These are phyloP conservation scores for Fusarium sp. DNA, from an alignment of 2,329 filamentous ascomycete species.

Conservation along the genomic window DNA sequence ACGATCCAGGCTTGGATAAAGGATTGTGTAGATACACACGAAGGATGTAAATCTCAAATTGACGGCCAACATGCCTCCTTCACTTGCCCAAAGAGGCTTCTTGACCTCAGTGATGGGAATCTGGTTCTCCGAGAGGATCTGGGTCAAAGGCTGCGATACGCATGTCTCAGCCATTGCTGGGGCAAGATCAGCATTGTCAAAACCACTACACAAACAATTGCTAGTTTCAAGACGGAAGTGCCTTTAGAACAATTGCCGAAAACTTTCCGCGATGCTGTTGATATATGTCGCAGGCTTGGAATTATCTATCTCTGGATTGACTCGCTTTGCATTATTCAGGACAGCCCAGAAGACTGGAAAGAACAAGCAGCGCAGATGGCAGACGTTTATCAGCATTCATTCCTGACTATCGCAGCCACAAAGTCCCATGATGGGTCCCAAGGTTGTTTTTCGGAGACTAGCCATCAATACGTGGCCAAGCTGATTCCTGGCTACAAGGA, in stretches of 20 bases:
- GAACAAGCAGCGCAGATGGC: background rate
- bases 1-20: background rate
- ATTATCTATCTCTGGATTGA: background rate
- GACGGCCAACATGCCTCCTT: background rate
- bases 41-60: no score
- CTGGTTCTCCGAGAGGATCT: background rate
- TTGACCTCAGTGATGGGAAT: background rate
- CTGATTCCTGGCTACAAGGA: background rate
- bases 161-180: background rate
- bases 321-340: background rate
- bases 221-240: accelerated
- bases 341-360: background rate
- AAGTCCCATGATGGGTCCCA: background rate
- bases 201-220: background rate
- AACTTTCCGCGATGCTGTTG: background rate
- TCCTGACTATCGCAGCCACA: background rate
- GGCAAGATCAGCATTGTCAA: background rate
- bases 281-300: background rate
- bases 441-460: background rate
- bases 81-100: background rate
- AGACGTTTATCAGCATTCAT: background rate
- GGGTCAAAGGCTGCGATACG: accelerated
- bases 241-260: accelerated
- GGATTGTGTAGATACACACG: background rate
- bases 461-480: background rate